Evolutionary conservation across 2,329 filamentous ascomycete genomes (phyloP).

Genomic region (Claviceps cyperi): DNA sequence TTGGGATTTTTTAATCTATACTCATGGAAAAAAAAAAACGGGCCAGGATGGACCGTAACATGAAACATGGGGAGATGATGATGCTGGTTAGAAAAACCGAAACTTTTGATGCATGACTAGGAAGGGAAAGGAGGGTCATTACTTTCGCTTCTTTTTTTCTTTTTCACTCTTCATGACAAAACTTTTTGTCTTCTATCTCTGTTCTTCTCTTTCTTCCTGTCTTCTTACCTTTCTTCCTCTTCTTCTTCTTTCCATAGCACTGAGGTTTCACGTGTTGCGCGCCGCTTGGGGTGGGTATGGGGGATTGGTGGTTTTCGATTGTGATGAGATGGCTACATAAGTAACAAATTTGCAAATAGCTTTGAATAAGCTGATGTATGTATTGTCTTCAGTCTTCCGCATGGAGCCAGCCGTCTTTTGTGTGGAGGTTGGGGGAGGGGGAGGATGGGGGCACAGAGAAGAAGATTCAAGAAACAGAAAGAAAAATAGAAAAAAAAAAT

Average conservation of each 20-base stretch:
- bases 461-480: no score
- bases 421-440: no score
- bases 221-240: constrained; percentile 13
- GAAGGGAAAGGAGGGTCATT: constrained; percentile 32
- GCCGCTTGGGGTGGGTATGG: constrained; percentile 1
- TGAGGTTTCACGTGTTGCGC: constrained; percentile 5
- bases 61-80: constrained; percentile 17
- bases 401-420: no score
- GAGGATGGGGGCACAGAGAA: no score
- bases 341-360: no score
- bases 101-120: constrained; percentile 35
- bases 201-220: no score
- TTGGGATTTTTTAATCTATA: constrained; percentile 3
- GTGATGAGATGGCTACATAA: no score
- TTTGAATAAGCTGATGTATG: no score
- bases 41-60: constrained; percentile 20
- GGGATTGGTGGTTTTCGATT: background rate
- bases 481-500: no score
- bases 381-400: no score
- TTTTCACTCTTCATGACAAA: background rate
- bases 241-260: background rate
- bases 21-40: constrained; percentile 14
- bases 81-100: constrained; percentile 30
- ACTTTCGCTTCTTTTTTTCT: constrained; percentile 19
- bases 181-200: constrained; percentile 16